These are phyloP conservation scores for Dacryopinax spathularia DNA, from an alignment of 768 basidiomycete genomes.

Conservation along the genomic window DNA sequence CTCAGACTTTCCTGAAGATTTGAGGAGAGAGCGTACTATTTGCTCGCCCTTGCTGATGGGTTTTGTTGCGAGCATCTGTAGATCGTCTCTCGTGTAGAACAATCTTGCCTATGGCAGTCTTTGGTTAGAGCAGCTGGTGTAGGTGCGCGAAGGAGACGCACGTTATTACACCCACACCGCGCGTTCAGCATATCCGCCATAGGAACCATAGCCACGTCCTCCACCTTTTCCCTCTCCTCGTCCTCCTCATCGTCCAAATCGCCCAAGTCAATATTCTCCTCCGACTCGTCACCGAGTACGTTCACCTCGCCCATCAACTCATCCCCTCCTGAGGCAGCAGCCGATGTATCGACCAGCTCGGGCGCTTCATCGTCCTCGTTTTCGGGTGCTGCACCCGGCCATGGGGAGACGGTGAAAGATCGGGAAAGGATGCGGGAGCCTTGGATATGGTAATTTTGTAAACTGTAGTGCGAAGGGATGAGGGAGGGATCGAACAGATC, in stretches of 20 bases:
- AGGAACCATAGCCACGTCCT: conserved; percentile 79
- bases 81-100: conserved; percentile 55
- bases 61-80: conserved; percentile 73
- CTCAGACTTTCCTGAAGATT: neutral
- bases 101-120: conserved; percentile 51
- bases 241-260: conserved; percentile 18
- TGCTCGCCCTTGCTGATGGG: conserved; percentile 65
- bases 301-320: conserved; percentile 23
- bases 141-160: conserved; percentile 24
- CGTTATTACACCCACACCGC: conserved; percentile 69
- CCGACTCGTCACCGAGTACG: conserved; percentile 10
- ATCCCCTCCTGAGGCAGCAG: conserved; percentile 7
- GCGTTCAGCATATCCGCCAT: conserved; percentile 96
- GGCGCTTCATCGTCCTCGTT: conserved; percentile 17
- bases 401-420: conserved; percentile 70
- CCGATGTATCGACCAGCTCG: conserved; percentile 11
- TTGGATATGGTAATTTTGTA: conserved; percentile 70
- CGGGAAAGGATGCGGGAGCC: conserved; percentile 86
- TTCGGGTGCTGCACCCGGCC: conserved; percentile 24
- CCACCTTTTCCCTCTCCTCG: conserved; percentile 40
- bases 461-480: conserved; percentile 39
- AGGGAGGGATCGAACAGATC: conserved; percentile 52
- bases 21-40: conserved; percentile 43
- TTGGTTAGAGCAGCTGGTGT: neutral
- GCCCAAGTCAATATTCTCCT: conserved; percentile 8